Evolutionary conservation across 2,329 filamentous ascomycete species (phyloP).

Genomic region (Exserohilum rostratum): DNA sequence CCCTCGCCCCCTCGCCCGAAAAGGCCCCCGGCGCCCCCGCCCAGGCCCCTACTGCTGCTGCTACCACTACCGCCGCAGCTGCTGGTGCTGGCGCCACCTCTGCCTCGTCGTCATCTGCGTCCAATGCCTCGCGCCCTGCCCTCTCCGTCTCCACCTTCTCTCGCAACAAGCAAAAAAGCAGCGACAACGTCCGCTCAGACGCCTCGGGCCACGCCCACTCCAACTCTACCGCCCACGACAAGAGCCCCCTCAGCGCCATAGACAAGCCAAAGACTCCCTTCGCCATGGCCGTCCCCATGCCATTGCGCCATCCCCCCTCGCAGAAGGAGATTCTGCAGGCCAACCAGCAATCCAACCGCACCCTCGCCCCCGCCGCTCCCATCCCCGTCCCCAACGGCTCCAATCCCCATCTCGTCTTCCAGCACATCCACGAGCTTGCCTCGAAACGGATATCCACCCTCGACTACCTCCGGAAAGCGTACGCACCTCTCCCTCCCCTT

Average conservation of each 20-base stretch:
- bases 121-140: slow-evolving; percentile 38
- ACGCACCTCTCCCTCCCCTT: slow-evolving; percentile 43
- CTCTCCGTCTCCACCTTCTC: slow-evolving; percentile 49
- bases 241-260: slow-evolving; percentile 40
- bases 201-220: slow-evolving; percentile 2
- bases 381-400: slow-evolving; percentile 43
- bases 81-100: too few relatives aligned
- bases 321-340: slow-evolving; percentile 38
- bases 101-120: not conserved
- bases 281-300: slow-evolving; percentile 36
- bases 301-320: slow-evolving; percentile 32
- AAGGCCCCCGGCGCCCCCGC: slow-evolving; percentile 29
- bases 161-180: slow-evolving; percentile 44
- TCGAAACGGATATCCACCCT: slow-evolving; percentile 93
- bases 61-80: too few relatives aligned
- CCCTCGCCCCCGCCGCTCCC: slow-evolving; percentile 36
- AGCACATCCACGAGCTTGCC: slow-evolving; percentile 80
- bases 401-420: slow-evolving; percentile 64
- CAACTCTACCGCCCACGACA: slow-evolving; percentile 29
- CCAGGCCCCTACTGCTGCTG: slow-evolving; percentile 4
- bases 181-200: slow-evolving; percentile 40
- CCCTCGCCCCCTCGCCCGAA: slow-evolving; percentile 45
- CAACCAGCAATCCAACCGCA: slow-evolving; percentile 27
- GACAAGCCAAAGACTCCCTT: slow-evolving; percentile 46
- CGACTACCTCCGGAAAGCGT: slow-evolving; percentile 92